Conservation (phyloP, 192 early-diverging fungal species). For the Coemansia sp. region DNA sequence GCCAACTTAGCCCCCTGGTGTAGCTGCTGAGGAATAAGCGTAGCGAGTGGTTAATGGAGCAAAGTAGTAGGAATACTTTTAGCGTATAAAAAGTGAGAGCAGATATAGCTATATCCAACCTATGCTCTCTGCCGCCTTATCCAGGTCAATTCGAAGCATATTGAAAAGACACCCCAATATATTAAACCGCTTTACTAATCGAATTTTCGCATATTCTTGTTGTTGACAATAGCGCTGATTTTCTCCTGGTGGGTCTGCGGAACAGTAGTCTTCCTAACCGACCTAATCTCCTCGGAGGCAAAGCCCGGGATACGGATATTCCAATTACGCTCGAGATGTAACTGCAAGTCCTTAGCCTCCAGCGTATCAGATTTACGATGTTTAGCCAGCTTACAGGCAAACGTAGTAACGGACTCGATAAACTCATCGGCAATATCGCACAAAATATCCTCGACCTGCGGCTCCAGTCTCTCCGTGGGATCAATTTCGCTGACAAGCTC, state of each 20-base stretch:
- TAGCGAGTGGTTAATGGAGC: no score
- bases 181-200: background rate
- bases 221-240: constrained; percentile 63
- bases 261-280: constrained; percentile 69
- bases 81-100: no score
- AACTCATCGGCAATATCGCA: constrained; percentile 88
- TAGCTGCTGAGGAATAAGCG: no score
- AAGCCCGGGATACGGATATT: constrained; percentile 90
- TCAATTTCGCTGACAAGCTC: constrained; percentile 88
- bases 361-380: constrained; percentile 78
- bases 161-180: no score
- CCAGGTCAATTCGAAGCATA: no score
- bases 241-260: constrained; percentile 69
- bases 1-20: no score
- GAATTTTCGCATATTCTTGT: constrained; percentile 46
- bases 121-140: no score
- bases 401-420: constrained; percentile 81
- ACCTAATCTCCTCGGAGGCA: constrained; percentile 79
- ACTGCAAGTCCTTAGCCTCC: constrained; percentile 86
- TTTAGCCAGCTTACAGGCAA: constrained; percentile 83
- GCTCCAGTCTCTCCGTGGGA: constrained; percentile 75
- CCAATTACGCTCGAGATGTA: constrained; percentile 89
- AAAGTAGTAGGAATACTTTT: no score
- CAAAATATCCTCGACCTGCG: constrained; percentile 84
- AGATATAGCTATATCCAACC: no score